Percentiles rank a stretch among this genome's conserved stretches.
phyloP scores from a whole-genome alignment of 768 basidiomycete genomes.

The Chalciporus pseudorubinellus region DNA sequence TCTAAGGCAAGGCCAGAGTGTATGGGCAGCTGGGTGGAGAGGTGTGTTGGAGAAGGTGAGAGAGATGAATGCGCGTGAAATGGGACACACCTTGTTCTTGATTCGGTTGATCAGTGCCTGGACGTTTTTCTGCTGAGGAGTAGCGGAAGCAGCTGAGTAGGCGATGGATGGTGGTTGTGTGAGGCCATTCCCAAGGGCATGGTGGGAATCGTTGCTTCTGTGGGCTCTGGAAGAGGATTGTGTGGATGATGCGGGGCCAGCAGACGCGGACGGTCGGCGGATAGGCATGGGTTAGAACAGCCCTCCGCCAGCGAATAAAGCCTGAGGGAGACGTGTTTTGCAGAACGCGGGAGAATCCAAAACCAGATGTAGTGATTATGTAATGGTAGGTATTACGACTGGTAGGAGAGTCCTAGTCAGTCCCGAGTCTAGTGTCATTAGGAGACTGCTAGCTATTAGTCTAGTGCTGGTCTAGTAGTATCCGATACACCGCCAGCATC shows the following conservation, averaged over 20 bases:
- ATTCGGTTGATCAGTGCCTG: constrained; percentile 76
- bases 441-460: too few species aligned
- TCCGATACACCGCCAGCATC: background rate
- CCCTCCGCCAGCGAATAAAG: constrained; percentile 22
- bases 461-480: too few species aligned
- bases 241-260: constrained; percentile 36
- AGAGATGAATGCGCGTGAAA: background rate
- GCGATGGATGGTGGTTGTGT: constrained; percentile 35
- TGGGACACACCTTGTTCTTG: constrained; percentile 65
- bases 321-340: constrained; percentile 7
- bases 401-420: too few species aligned
- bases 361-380: constrained; percentile 17
- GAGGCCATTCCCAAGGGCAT: constrained; percentile 34
- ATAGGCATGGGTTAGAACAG: constrained; percentile 40
- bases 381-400: too few species aligned
- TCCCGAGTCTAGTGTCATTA: too few species aligned
- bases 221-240: constrained; percentile 49
- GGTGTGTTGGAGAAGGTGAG: background rate
- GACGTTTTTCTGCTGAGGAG: constrained; percentile 81
- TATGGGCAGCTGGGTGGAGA: constrained; percentile 64
- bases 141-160: constrained; percentile 39
- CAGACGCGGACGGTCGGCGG: constrained; percentile 62
- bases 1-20: constrained; percentile 76
- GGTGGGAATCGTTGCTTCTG: constrained; percentile 62
- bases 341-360: constrained; percentile 22